A percentile compares a stretch with the other conserved stretches of the same genome.
phyloP scores from a whole-genome alignment of 192 early-diverging fungal genomes.

The Kickxella alabastrina region DNA sequence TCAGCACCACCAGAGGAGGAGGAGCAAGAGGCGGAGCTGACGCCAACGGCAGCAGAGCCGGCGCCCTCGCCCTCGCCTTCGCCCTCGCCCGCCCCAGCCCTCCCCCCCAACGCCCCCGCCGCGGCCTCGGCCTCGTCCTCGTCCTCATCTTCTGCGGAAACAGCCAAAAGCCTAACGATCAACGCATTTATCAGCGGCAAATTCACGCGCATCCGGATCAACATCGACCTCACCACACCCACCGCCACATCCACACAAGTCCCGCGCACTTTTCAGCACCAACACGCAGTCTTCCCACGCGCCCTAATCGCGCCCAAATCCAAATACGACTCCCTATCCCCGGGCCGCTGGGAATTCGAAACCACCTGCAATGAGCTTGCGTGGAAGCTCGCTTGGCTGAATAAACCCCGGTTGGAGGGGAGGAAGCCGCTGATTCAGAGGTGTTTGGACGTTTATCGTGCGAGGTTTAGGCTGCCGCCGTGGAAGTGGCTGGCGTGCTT shows the following conservation, averaged over 20 bases:
- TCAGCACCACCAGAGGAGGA: no score
- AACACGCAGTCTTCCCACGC: slow-evolving; percentile 48
- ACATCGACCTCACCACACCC: slow-evolving; percentile 27
- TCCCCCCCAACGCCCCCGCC: no score
- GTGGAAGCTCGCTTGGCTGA: slow-evolving; percentile 80
- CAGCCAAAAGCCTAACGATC: slow-evolving; percentile 29
- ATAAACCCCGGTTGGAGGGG: slow-evolving; percentile 42
- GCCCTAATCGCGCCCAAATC: slow-evolving; percentile 26
- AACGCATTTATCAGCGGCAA: slow-evolving; percentile 28
- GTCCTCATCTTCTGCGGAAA: no score
- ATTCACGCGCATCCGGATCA: slow-evolving; percentile 35
- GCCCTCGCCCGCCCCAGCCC: no score
- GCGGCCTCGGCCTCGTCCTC: no score
- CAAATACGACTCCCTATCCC: slow-evolving; percentile 19
- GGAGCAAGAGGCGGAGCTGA: no score
- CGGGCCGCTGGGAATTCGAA: slow-evolving; percentile 75
- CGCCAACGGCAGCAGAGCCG: no score
- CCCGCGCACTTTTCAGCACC: slow-evolving; percentile 19
- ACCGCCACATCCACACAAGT: slow-evolving; percentile 3
- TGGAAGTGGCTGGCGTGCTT: slow-evolving; percentile 31
- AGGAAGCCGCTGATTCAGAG: slow-evolving; percentile 45
- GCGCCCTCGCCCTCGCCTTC: no score
- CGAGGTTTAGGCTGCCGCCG: slow-evolving; percentile 34
- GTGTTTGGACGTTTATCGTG: slow-evolving; percentile 48
- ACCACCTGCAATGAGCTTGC: slow-evolving; percentile 76